Evolutionary conservation across 2,329 filamentous ascomycete genomes (phyloP).

Genomic region (Neopestalotiopsis rosae): DNA sequence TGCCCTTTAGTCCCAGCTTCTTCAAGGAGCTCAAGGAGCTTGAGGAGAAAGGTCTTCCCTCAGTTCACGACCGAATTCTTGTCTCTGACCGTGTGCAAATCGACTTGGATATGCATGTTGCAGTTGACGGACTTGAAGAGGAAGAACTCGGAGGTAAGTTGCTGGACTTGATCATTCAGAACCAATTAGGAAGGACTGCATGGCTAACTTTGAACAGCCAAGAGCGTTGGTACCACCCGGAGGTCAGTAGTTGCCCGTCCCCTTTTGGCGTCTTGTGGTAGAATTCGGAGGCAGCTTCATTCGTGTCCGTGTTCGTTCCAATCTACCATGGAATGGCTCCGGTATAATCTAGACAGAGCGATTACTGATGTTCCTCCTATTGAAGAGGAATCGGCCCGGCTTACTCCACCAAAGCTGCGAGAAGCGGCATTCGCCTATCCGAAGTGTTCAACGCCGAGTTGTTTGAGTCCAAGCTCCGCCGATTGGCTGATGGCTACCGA

Average conservation of each 20-base stretch:
- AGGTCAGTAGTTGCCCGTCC: too few species aligned
- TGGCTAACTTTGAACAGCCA: not conserved
- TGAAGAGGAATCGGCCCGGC: conserved; percentile 37
- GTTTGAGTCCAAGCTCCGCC: conserved; percentile 71
- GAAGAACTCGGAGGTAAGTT: conserved; percentile 44
- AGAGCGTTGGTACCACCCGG: conserved; percentile 44
- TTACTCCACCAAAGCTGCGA: conserved; percentile 62
- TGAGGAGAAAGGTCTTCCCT: conserved; percentile 62
- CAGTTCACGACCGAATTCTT: conserved; percentile 63
- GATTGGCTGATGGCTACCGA: conserved; percentile 66
- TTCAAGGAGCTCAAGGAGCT: conserved; percentile 68
- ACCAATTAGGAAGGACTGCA: not conserved
- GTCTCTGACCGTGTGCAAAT: conserved; percentile 67
- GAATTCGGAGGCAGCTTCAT: too few species aligned
- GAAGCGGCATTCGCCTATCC: conserved; percentile 69
- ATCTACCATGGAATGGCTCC: too few species aligned
- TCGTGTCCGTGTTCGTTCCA: too few species aligned
- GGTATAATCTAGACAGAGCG: too few species aligned
- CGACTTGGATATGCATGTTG: conserved; percentile 66
- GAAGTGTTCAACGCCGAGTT: conserved; percentile 71
- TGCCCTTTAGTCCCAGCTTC: conserved; percentile 52
- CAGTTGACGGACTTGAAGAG: conserved; percentile 72
- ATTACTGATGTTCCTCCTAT: too few species aligned
- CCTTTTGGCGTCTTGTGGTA: too few species aligned
- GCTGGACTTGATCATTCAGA: not conserved